Base-by-base conservation (phyloP, 2,329 filamentous ascomycete genomes). In the Phialophora macrospora region DNA sequence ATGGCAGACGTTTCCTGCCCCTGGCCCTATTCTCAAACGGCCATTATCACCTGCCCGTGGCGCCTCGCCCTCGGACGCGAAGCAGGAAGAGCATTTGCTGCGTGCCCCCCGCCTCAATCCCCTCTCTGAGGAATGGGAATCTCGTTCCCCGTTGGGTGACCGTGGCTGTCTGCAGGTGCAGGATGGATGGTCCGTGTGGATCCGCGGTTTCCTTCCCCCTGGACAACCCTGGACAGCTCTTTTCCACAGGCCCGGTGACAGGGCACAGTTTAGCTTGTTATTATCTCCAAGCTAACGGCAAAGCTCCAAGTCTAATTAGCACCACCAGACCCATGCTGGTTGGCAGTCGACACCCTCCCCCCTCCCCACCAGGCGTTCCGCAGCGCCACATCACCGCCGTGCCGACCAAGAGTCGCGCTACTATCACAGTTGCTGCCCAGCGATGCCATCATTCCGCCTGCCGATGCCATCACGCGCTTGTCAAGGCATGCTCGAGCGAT, bases 361-460 rank as follows among this genome's bases (percentile, higher is more conserved):
- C 32, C 3, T 34, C 32, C 32, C 32, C 32, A 34, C 32, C 51
- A 65, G 60, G 60, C 48, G 44, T 55, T 58, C 59, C 62, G 56
- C 41, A 66, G 57, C 67, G 67, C 65, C 67, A 69, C 67, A 69
- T 62, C 62, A 69, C 54, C 48, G 38, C 59, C 67, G 62, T 67
- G 60, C 46, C 44, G 57, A 60, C 59, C 49, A 38, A 48, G 38
- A 38, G 54, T 22, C 55, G 60, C 64, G 62, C 67, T 67, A 55
- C 28, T 20, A 69, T 65, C 58, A 63, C 60, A 48, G 56, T 65
- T 65, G 65, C 62, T 69, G 63, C 67, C 67, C 67, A 69, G 67
- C 34, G 62, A 65, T 69, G 67, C 59, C 65, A 67, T 63, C 62
- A 69, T 69, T 65, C 67, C 67, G 67, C 65, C 57, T 63, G 60